Evolutionary conservation across 805 yeast species (phyloP).

Genomic region (Teunomyces stri): DNA sequence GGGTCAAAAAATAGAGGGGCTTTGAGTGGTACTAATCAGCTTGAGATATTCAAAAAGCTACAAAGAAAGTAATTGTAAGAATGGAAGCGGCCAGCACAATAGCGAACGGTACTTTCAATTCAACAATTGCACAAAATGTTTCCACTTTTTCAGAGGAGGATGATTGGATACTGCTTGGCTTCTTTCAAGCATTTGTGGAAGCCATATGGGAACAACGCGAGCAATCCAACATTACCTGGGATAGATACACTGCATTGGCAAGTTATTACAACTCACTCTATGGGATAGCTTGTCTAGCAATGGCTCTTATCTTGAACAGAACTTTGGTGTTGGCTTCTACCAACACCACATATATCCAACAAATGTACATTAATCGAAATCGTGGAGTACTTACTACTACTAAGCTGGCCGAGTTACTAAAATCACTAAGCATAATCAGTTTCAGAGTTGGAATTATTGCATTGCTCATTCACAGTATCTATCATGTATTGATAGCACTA

Average conservation of each 20-base stretch:
- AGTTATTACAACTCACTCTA: slow-evolving; percentile 35
- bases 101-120: no score
- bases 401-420: slow-evolving; percentile 16
- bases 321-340: slow-evolving; percentile 39
- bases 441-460: slow-evolving; percentile 29
- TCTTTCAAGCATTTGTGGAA: slow-evolving; percentile 6
- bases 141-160: background rate
- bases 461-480: slow-evolving; percentile 22
- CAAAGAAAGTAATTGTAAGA: no score
- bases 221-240: slow-evolving; percentile 9
- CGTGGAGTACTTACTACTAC: slow-evolving; percentile 9
- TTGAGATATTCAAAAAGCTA: no score
- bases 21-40: no score
- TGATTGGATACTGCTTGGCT: background rate
- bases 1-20: background rate
- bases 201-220: slow-evolving; percentile 11
- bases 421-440: slow-evolving; percentile 18
- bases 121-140: no score
- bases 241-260: slow-evolving; percentile 20
- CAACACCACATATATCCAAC: slow-evolving; percentile 23
- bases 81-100: no score
- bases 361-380: slow-evolving; percentile 15
- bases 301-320: slow-evolving; percentile 38
- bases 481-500: slow-evolving; percentile 30
- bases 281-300: slow-evolving; percentile 35